These are phyloP conservation scores for Glycine latifolia DNA, from an alignment of 306 rosid genomes.

Conservation along the genomic window DNA sequence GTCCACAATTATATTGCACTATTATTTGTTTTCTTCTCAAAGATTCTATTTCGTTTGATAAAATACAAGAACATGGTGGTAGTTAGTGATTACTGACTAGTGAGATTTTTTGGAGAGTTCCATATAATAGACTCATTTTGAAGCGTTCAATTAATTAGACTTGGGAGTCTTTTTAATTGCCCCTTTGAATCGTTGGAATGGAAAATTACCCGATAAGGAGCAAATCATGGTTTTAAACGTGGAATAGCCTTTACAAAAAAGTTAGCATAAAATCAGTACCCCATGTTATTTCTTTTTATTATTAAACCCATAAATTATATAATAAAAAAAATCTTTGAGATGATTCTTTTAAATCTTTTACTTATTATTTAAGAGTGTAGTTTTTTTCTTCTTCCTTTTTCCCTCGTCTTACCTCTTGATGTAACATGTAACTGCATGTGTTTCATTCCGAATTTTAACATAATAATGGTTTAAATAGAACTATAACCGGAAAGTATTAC, in stretches of 20 bases:
- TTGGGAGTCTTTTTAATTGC: too few relatives aligned
- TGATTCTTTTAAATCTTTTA: neutral
- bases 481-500: too few relatives aligned
- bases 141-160: too few relatives aligned
- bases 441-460: too few relatives aligned
- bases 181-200: neutral
- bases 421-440: neutral
- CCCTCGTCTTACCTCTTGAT: neutral
- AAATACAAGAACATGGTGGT: neutral
- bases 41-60: neutral
- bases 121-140: neutral
- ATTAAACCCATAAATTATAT: neutral
- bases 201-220: constrained; percentile 27
- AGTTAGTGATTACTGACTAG: too few relatives aligned
- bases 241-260: neutral
- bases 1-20: neutral
- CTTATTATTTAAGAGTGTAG: neutral
- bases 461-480: neutral
- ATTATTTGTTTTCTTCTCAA: neutral
- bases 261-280: neutral
- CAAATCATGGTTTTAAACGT: neutral
- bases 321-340: neutral
- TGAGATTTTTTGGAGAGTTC: neutral
- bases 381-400: too few relatives aligned
- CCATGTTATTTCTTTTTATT: neutral